A percentile compares a stretch with the other conserved stretches of the same genome.
Conservation (phyloP, 2,329 filamentous ascomycete genomes). For the Hymenoscyphus albidus region DNA sequence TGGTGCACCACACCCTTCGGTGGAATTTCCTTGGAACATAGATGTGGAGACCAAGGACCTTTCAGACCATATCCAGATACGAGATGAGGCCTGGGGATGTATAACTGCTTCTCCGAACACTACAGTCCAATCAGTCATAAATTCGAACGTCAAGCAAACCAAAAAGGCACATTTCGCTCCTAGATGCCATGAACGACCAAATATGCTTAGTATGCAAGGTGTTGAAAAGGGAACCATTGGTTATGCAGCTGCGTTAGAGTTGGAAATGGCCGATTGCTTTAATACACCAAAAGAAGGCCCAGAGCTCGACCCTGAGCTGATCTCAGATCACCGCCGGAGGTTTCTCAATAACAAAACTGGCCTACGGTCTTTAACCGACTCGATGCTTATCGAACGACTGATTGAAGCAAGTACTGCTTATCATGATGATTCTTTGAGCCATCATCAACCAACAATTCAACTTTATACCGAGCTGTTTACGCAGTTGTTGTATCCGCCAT, state of each 20-base stretch:
- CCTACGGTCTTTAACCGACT: conserved; percentile 54
- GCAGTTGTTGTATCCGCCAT: conserved; percentile 55
- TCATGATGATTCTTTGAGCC: conserved; percentile 48
- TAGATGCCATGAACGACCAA: conserved; percentile 44
- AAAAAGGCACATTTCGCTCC: conserved; percentile 29
- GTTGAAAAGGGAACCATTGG: conserved; percentile 68
- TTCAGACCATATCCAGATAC: conserved; percentile 61
- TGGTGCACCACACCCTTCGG: conserved; percentile 57
- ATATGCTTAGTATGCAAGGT: conserved; percentile 70
- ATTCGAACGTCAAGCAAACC: conserved; percentile 33
- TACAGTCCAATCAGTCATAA: conserved; percentile 47
- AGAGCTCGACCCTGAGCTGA: conserved; percentile 7
- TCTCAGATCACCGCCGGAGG: conserved; percentile 25
- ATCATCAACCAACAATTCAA: conserved; percentile 49
- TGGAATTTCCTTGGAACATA: conserved; percentile 66
- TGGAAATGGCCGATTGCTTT: conserved; percentile 60
- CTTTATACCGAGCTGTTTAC: conserved; percentile 61
- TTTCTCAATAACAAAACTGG: conserved; percentile 36
- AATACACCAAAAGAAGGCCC: conserved; percentile 8
- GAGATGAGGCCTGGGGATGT: conserved; percentile 59
- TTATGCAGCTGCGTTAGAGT: conserved; percentile 63
- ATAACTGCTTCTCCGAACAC: conserved; percentile 62
- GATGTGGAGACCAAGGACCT: conserved; percentile 58
- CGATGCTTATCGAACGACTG: conserved; percentile 55
- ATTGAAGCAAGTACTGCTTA: conserved; percentile 51